A percentile compares a stretch with the other conserved stretches of the same genome.
phyloP scores from a whole-genome alignment of 768 basidiomycete species.

The Pilatotrama ljubarskyi region DNA sequence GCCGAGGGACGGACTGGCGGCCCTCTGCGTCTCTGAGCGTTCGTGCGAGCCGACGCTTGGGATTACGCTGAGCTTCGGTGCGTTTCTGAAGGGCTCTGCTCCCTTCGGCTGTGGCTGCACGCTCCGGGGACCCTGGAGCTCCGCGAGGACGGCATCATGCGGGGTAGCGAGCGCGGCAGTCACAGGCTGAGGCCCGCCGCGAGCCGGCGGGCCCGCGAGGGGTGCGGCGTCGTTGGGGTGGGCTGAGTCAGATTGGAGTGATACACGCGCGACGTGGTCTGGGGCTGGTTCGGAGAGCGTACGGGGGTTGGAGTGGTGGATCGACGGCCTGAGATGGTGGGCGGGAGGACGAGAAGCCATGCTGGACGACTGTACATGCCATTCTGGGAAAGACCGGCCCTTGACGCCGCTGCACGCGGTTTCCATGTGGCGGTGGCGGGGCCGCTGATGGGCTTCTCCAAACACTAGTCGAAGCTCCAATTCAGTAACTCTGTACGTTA shows the following conservation, averaged over 20 bases:
- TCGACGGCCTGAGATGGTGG: conserved; percentile 5
- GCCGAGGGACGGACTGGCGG: conserved; percentile 18
- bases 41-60: conserved; percentile 21
- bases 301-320: background rate
- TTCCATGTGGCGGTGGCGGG: conserved; percentile 17
- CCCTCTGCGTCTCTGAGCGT: conserved; percentile 19
- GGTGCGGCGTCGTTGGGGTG: background rate
- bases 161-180: conserved; percentile 47
- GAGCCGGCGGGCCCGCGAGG: background rate
- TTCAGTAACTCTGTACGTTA: background rate
- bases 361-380: conserved; percentile 5
- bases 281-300: conserved; percentile 7
- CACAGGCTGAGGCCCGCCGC: conserved; percentile 17
- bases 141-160: conserved; percentile 63
- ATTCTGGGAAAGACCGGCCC: conserved; percentile 9
- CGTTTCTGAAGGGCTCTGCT: background rate
- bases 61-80: conserved; percentile 17
- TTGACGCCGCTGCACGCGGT: conserved; percentile 18
- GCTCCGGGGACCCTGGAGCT: conserved; percentile 39
- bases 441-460: background rate
- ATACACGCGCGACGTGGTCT: conserved; percentile 7
- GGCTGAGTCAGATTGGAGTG: background rate
- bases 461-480: background rate
- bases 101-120: background rate
- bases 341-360: conserved; percentile 11